phyloP scores from a whole-genome alignment of 441 rosid genomes.

The Adansonia madagascariensis region DNA sequence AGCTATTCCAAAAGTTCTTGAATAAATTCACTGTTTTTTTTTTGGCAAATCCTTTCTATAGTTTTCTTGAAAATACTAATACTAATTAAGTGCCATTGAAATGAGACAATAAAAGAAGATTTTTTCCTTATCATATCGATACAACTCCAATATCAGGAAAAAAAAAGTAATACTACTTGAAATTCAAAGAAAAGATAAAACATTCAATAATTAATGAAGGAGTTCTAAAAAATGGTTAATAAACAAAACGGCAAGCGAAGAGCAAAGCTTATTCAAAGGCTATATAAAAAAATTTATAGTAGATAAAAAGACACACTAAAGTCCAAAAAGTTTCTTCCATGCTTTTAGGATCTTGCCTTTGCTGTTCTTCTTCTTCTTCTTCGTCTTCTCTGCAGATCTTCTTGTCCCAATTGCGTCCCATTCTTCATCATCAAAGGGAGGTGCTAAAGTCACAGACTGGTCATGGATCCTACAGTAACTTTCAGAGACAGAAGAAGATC shows the following conservation, averaged over 20 bases:
- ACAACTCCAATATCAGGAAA: too few relatives aligned
- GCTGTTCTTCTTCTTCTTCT: conserved; percentile 43
- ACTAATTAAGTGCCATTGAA: too few relatives aligned
- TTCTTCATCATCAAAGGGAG: conserved; percentile 44
- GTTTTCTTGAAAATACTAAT: too few relatives aligned
- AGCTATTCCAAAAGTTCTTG: too few relatives aligned
- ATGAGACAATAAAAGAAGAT: too few relatives aligned
- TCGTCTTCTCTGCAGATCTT: conserved; percentile 33
- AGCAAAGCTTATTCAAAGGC: neutral
- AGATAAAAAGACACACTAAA: conserved; percentile 31
- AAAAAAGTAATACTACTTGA: neutral
- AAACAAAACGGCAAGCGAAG: neutral
- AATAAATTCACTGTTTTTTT: too few relatives aligned
- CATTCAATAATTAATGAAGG: neutral
- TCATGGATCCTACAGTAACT: conserved; percentile 79
- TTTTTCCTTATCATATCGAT: too few relatives aligned
- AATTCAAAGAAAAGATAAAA: neutral
- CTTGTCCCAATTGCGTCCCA: conserved; percentile 27
- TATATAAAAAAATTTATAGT: neutral
- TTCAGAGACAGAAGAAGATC: conserved; percentile 79
- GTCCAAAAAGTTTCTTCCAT: conserved; percentile 76
- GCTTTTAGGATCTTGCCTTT: conserved; percentile 64
- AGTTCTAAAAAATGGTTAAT: neutral
- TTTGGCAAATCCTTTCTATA: too few relatives aligned
- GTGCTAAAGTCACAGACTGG: conserved; percentile 51